Conservation (phyloP, 352 stramenopile genomes). For the Phytopythium aichiense region DNA sequence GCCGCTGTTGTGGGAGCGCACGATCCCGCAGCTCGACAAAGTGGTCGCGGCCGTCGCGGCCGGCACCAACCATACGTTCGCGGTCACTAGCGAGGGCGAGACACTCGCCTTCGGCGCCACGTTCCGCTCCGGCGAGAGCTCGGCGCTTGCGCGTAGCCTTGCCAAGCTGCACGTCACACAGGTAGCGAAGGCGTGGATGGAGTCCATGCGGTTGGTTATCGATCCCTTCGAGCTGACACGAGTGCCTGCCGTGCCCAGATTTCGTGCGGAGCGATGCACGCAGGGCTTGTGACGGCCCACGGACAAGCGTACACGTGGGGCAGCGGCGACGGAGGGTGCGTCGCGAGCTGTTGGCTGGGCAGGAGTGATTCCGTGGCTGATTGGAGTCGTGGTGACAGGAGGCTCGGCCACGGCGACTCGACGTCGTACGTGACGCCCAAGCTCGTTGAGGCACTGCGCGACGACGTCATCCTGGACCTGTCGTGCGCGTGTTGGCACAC, state of each 20-base stretch:
- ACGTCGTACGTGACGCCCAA: conserved; percentile 72
- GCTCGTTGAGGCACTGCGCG: conserved; percentile 61
- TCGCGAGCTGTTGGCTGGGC: not conserved
- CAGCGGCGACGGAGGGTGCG: conserved; percentile 79
- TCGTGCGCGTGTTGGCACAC: conserved; percentile 87
- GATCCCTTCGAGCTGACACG: not conserved
- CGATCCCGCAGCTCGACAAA: conserved; percentile 35
- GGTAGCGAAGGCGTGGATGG: conserved; percentile 19
- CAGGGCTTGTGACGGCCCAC: conserved; percentile 64
- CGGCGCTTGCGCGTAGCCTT: conserved; percentile 46
- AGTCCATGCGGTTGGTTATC: not conserved
- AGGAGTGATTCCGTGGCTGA: not conserved
- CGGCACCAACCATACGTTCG: conserved; percentile 74
- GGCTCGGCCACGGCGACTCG: conserved; percentile 69
- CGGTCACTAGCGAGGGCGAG: conserved; percentile 40
- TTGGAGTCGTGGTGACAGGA: conserved; percentile 19
- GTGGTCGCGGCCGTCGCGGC: conserved; percentile 51
- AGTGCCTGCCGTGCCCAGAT: conserved; percentile 28
- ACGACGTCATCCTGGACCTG: conserved; percentile 76
- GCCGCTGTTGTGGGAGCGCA: conserved; percentile 65
- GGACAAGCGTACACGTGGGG: conserved; percentile 80
- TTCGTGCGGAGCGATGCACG: conserved; percentile 74
- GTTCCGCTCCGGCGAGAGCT: conserved; percentile 58
- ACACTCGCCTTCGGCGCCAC: conserved; percentile 67
- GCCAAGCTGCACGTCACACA: conserved; percentile 56